Evolutionary conservation across 805 yeast genomes (phyloP), one percentile per base, ranked within the genome.

Genomic region (Peterozyma xylosa): DNA sequence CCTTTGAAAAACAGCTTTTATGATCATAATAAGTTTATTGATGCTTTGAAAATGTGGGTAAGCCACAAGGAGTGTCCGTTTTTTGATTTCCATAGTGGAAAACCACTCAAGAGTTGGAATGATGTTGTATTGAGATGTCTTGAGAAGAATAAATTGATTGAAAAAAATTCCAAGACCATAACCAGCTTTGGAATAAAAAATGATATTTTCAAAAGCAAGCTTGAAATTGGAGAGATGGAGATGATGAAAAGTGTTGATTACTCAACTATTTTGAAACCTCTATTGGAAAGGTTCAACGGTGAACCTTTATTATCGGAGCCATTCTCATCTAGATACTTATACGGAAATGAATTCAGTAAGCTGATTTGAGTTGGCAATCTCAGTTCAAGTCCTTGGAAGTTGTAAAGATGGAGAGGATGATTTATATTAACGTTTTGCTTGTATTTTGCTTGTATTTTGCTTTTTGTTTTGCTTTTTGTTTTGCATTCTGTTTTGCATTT

Each of bases 21-120:
- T 18, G 11, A 39, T 30, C 42, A 30, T 14, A 43, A 38, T 33
- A 43, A 39, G 29, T 43, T 43, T 33, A 33, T 42, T 42, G 32
- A 34, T 9, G 16, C 33, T 3, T 30, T 32, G 5, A 15, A 39
- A 18, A 18, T 30, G n/a, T 43, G 46, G 46, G 35, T 43, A 4
- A 33, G 16, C 13, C 21, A 39, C 33, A 15, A 35, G 11, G 46
- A 43, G 4, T 43, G 46, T 36, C 42, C 46, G 11, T 17, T 30
- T 4, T 39, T 35, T 33, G 39, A 39, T 21, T 18, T n/a, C 3
- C 34, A 35, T 15, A 35, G 30, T 13, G 46, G 46, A 16, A 35
- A 39, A 30, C 42, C 46, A 1, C 10, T 9, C 6, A 32, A 14
- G 5, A 21, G 35, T 3, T 42, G 39, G 34, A 17, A 30, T 16